Evolutionary conservation across 2,329 filamentous ascomycete species (phyloP), one percentile per base, ranked within the genome.

Genomic region (Corynespora cassiicola): DNA sequence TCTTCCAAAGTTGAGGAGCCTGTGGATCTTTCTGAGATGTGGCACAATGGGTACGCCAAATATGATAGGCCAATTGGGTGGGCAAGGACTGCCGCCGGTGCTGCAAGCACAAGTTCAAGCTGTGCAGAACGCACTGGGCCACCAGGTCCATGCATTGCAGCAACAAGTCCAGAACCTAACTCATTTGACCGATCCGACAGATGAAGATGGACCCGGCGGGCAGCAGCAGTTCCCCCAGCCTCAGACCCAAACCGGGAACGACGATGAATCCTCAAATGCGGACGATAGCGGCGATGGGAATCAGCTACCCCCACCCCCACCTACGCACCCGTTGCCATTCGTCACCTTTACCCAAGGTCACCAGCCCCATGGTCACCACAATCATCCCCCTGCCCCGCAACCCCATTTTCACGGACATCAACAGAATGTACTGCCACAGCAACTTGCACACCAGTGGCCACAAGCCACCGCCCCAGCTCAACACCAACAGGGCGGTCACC

Each of bases 1-100:
- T 41, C 45, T 69, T 35, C 67, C 67, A 2, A 56, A 56, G 16
- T 46, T 70, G 36, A 65, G 59, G 54, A 61, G 39, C 27, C 45
- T 69, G 21, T 66, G 62, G 55, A 58, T 69, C 12, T 66, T 66
- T 39, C 45, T 68, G 42, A 48, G 56, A 8, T 63, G 55, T 29
- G 59, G 52, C 2, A 52, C 29, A 12, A 42, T 56, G 45, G 56
- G 39, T 11, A 41, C 51, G 2, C 52, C 52, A 17, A 36, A 23
- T 8, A 27, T 46, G 26, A 36, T 45, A 1, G 39, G 20, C 9
- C 48, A 45, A 11, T 21, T 47, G 4, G 32, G 41, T 9, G 39
- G 36, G 22, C 23, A 32, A 25, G 28, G 25, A 0, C 29, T 57
- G 1, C 49, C 53, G 2, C 47, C 44, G 6, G 46, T 36, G 2